Conservation (phyloP, 2,329 filamentous ascomycete genomes). For the Corynespora cassiicola region DNA sequence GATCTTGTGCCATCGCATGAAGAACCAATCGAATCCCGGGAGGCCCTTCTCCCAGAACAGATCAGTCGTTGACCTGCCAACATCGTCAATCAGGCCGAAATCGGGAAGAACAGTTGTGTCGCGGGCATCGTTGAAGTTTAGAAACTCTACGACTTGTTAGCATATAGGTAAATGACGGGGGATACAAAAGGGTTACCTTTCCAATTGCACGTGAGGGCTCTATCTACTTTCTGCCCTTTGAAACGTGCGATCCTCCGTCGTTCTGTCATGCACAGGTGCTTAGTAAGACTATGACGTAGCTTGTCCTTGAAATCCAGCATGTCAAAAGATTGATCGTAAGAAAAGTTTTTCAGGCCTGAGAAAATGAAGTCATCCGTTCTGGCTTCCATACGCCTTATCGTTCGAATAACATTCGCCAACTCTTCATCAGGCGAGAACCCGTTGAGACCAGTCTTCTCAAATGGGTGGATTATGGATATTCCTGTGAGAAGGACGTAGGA, state of each 20-base stretch:
- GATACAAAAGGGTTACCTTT: no score
- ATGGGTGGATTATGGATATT: constrained; percentile 42
- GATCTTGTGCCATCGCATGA: no score
- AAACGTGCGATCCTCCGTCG: constrained; percentile 38
- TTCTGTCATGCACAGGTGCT: constrained; percentile 38
- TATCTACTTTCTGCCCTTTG: constrained; percentile 29
- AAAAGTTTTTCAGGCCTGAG: constrained; percentile 31
- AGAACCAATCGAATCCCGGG: no score
- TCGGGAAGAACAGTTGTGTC: constrained; percentile 33
- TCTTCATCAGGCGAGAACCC: constrained; percentile 37
- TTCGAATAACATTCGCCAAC: constrained; percentile 31
- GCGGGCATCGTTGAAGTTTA: constrained; percentile 31
- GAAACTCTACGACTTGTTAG: constrained; percentile 26
- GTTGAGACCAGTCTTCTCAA: constrained; percentile 32
- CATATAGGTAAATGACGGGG: neutral
- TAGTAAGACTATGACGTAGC: constrained; percentile 35
- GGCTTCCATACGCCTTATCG: constrained; percentile 36
- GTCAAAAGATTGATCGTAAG: constrained; percentile 36
- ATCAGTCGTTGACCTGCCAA: no score
- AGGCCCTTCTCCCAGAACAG: no score
- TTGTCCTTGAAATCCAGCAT: constrained; percentile 29
- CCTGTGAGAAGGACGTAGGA: constrained; percentile 37
- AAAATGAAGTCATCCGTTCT: constrained; percentile 32
- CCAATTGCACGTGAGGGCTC: constrained; percentile 19
- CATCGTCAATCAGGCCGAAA: no score